phyloP scores from a whole-genome alignment of 169 alveolate genomes.

The Plasmodium billcollinsi region DNA sequence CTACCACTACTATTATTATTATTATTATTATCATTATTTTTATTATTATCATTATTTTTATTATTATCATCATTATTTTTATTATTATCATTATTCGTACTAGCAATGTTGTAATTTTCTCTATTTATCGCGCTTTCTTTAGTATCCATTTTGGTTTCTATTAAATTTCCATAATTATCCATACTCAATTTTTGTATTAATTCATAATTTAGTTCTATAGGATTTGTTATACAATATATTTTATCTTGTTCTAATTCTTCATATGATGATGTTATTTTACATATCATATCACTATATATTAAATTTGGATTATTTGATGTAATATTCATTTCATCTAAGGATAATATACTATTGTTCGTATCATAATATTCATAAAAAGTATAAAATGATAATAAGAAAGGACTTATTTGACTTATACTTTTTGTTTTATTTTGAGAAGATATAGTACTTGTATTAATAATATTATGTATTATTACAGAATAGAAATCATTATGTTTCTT shows the following conservation, averaged over 20 bases:
- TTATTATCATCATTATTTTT: no score
- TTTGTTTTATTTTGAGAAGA: constrained; percentile 60
- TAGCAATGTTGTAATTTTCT: no score
- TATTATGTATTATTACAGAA: constrained; percentile 52
- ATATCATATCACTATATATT: constrained; percentile 64
- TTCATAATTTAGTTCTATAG: constrained; percentile 68
- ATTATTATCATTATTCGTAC: no score
- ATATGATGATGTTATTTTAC: constrained; percentile 33
- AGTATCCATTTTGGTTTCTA: constrained; percentile 18
- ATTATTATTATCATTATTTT: constrained; percentile 25
- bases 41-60: neutral
- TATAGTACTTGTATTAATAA: constrained; percentile 58
- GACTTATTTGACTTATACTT: constrained; percentile 77
- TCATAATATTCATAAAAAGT: constrained; percentile 78
- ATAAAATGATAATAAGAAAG: constrained; percentile 81
- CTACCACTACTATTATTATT: neutral
- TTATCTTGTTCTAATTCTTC: constrained; percentile 54
- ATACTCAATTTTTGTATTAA: constrained; percentile 48
- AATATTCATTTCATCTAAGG: constrained; percentile 41
- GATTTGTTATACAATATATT: constrained; percentile 55
- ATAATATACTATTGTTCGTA: constrained; percentile 46
- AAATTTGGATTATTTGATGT: constrained; percentile 32
- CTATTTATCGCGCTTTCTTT: neutral
- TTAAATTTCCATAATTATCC: constrained; percentile 69
- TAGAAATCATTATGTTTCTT: constrained; percentile 76